Evolutionary conservation across 2,329 filamentous ascomycete species (phyloP).

Genomic region (Colletotrichum tabaci): DNA sequence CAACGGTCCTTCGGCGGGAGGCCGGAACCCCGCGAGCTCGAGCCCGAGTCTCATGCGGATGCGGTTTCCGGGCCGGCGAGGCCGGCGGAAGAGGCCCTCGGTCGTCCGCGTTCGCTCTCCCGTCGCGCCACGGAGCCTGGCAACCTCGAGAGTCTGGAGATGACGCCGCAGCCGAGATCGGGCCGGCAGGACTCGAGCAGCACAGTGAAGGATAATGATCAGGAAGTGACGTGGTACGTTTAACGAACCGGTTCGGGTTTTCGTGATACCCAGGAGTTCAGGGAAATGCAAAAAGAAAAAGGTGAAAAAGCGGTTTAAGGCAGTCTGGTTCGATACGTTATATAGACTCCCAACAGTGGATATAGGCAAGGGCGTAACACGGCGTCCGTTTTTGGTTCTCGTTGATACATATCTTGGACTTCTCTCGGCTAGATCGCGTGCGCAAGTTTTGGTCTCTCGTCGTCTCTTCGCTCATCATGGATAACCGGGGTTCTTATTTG

Average conservation of each 20-base stretch:
- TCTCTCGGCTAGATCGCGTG: too few relatives aligned
- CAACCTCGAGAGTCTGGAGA: background rate
- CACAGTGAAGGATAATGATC: background rate
- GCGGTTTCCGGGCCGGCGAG: background rate
- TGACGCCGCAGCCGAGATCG: background rate
- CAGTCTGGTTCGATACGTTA: too few relatives aligned
- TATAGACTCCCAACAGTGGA: too few relatives aligned
- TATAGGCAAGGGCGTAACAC: too few relatives aligned
- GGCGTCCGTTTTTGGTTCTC: too few relatives aligned
- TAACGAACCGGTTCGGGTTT: constrained; percentile 14
- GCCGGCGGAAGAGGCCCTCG: background rate
- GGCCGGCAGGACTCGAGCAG: constrained; percentile 4
- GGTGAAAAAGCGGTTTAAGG: too few relatives aligned
- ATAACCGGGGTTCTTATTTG: background rate
- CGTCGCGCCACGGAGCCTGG: constrained; percentile 13
- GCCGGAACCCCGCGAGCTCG: background rate
- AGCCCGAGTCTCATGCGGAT: background rate
- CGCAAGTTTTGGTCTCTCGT: too few relatives aligned
- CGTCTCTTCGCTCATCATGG: too few relatives aligned
- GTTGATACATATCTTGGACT: too few relatives aligned
- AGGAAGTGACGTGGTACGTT: constrained; percentile 27
- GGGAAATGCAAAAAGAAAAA: background rate
- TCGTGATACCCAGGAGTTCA: constrained; percentile 34
- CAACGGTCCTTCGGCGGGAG: background rate
- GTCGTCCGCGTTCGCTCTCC: constrained; percentile 2